Base-by-base conservation (phyloP, 78 protist species). In the Creolimax fragrantissima region DNA sequence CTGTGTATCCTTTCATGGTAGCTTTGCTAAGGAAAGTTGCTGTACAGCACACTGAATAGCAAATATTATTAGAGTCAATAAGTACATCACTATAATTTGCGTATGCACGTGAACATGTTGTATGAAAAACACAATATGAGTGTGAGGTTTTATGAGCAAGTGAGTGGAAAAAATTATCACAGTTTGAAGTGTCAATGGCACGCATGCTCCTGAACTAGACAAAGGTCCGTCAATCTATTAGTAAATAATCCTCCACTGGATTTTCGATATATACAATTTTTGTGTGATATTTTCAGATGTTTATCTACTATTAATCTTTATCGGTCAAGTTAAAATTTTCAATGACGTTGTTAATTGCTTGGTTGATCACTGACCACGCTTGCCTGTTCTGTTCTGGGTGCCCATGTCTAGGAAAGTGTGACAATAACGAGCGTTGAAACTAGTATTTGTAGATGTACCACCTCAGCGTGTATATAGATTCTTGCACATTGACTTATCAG, bases 1-100 rank as follows among this genome's bases (percentile, higher is more conserved):
- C 88, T 84, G 88, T 84, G 41, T 84, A 84, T 84, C 88, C 88
- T 24, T 37, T 84, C 45, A 84, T 84, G 41, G 45, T 84, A 24
- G 85, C 41, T n/a, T 24, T 84, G 24, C 24, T 84, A 32, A 58
- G 74, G 74, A 58, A 58, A 58, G 74, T 32, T 17, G 74, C 74
- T 58, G 74, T 58, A 58, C 74, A 58, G 24, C 74, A 58, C 74
- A 58, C 74, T 58, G 74, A 24, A 58, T 32, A 58, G 11, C 11
- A 58, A 58, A 58, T 58, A 58, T 58, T 32, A 17, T 58, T 24
- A 32, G 74, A 58, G 11, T 24, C 11, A 58, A 58, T 24, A 58
- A 58, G 39, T 58, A 58, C 74, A 24, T n/a, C n/a, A n/a, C n/a
- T n/a, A n/a, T n/a, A n/a, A n/a, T n/a, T n/a, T n/a, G n/a, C n/a